Evolutionary conservation across 2,329 filamentous ascomycete species (phyloP).

Genomic region (Ceratocystis smalleyi): DNA sequence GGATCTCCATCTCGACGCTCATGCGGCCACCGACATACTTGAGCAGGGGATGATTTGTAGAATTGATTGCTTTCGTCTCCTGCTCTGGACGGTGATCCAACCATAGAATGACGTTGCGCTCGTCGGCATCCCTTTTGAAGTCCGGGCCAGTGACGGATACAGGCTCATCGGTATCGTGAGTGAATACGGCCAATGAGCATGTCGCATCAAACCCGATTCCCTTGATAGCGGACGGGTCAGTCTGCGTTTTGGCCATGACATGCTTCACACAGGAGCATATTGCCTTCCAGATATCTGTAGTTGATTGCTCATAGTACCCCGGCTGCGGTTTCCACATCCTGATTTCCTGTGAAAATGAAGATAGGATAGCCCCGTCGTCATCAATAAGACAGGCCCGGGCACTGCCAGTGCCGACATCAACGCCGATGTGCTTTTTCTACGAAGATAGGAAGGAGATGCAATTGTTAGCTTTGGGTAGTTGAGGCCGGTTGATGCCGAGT

Average conservation of each 20-base stretch:
- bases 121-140: slow-evolving; percentile 59
- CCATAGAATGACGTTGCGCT: slow-evolving; percentile 94
- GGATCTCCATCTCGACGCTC: slow-evolving; percentile 99
- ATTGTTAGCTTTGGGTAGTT: neutral
- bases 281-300: slow-evolving; percentile 87
- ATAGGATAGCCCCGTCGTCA: slow-evolving; percentile 72
- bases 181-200: slow-evolving; percentile 90
- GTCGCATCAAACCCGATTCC: slow-evolving; percentile 97
- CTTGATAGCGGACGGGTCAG: slow-evolving; percentile 58
- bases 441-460: neutral
- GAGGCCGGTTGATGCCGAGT: neutral
- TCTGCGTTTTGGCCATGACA: slow-evolving; percentile 64
- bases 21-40: slow-evolving; percentile 95
- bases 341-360: slow-evolving; percentile 58
- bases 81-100: slow-evolving; percentile 84
- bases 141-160: slow-evolving; percentile 77
- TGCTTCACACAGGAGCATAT: slow-evolving; percentile 79
- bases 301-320: slow-evolving; percentile 89
- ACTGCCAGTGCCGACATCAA: slow-evolving; percentile 93
- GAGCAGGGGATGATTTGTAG: slow-evolving; percentile 78
- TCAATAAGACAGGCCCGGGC: slow-evolving; percentile 94
- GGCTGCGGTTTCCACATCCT: slow-evolving; percentile 64
- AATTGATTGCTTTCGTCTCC: slow-evolving; percentile 87
- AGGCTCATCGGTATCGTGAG: slow-evolving; percentile 76
- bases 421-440: slow-evolving; percentile 56